Evolutionary conservation across 2,329 filamentous ascomycete species (phyloP).

Genomic region (Trichoderma sp.): DNA sequence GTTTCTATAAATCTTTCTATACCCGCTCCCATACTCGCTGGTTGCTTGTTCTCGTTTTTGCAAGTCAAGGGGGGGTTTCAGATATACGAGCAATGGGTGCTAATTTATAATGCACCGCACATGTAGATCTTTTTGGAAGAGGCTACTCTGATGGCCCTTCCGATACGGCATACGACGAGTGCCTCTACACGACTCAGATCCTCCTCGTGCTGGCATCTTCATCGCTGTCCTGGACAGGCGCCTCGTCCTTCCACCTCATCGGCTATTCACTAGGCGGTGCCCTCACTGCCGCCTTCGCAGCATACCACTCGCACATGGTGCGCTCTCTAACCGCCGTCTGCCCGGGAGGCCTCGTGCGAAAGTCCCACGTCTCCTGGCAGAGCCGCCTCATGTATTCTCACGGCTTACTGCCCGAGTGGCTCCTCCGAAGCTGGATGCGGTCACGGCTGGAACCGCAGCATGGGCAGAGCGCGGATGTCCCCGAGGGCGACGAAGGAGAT

Average conservation of each 20-base stretch:
- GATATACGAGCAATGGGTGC: neutral
- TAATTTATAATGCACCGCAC: neutral
- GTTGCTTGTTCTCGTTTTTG: neutral
- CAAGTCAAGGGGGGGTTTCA: neutral
- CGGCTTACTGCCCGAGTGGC: slow-evolving; percentile 59
- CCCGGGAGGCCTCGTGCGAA: slow-evolving; percentile 68
- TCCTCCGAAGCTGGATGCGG: slow-evolving; percentile 57
- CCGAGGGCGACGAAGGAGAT: slow-evolving; percentile 44
- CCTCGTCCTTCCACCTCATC: slow-evolving; percentile 65
- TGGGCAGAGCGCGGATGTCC: slow-evolving; percentile 39
- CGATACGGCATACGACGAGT: slow-evolving; percentile 60
- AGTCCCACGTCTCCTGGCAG: slow-evolving; percentile 59
- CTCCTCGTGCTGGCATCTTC: slow-evolving; percentile 67
- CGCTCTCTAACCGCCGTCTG: slow-evolving; percentile 66
- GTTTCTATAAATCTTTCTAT: neutral
- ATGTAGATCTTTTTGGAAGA: slow-evolving; percentile 69
- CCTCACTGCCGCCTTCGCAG: slow-evolving; percentile 68
- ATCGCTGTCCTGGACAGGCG: slow-evolving; percentile 54
- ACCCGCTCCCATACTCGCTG: neutral
- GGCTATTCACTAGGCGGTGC: slow-evolving; percentile 83
- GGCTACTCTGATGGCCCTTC: slow-evolving; percentile 73
- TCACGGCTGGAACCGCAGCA: slow-evolving; percentile 49
- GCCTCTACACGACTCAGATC: slow-evolving; percentile 67
- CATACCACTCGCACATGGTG: slow-evolving; percentile 66
- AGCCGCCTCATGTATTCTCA: slow-evolving; percentile 64